Evolutionary conservation across 1,284 basidiomycete genomes (phyloP).

Genomic region (Psilocybe mexicana): DNA sequence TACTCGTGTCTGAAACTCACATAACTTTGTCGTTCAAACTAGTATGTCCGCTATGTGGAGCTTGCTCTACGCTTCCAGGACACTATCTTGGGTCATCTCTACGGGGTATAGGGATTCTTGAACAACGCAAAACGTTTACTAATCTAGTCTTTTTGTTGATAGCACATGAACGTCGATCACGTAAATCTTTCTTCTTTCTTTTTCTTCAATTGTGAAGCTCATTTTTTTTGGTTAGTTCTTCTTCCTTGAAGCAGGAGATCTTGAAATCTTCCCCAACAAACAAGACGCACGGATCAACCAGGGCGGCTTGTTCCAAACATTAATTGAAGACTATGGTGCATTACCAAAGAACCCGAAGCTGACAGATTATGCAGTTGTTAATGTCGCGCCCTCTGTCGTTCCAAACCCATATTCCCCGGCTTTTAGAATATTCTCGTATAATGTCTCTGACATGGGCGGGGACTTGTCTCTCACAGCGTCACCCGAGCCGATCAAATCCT

Average conservation of each 20-base stretch:
- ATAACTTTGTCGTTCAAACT: conserved; percentile 6
- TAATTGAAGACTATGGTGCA: conserved; percentile 57
- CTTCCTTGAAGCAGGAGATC: conserved; percentile 58
- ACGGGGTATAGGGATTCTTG: conserved; percentile 59
- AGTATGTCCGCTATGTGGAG: conserved; percentile 85
- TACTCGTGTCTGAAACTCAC: conserved; percentile 8
- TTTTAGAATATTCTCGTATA: conserved; percentile 83
- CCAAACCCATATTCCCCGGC: conserved; percentile 87
- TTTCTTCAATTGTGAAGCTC: conserved; percentile 11
- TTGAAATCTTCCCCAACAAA: conserved; percentile 37
- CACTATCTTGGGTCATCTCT: conserved; percentile 88
- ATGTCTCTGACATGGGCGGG: conserved; percentile 48
- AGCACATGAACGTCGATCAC: conserved; percentile 82
- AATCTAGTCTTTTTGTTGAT: conserved; percentile 10
- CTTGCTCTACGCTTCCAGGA: conserved; percentile 85
- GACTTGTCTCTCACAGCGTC: conserved; percentile 19
- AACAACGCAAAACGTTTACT: background rate
- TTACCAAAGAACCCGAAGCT: conserved; percentile 54
- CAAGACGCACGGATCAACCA: conserved; percentile 14
- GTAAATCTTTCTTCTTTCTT: conserved; percentile 40
- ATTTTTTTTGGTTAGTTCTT: conserved; percentile 49
- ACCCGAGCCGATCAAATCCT: conserved; percentile 25
- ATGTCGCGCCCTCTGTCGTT: conserved; percentile 80
- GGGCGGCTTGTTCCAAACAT: conserved; percentile 48
- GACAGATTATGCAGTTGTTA: conserved; percentile 71